Evolutionary conservation across 1,139 yeast genomes (phyloP), one percentile per base, ranked within the genome.

Genomic region (Blastobotrys apis): DNA sequence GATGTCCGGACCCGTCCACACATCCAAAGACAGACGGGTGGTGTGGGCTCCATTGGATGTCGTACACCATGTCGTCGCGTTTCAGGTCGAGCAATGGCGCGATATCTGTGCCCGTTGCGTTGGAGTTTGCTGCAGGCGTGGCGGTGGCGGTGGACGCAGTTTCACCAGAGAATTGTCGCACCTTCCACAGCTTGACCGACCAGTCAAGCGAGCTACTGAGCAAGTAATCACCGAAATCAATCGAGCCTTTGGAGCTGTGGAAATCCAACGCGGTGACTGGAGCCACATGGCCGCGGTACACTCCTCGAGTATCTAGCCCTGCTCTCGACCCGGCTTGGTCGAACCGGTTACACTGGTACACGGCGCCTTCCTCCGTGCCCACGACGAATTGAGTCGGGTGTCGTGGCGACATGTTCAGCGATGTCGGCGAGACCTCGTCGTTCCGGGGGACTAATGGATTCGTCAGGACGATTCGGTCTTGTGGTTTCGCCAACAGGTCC

Each of bases 311-410:
- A 46, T 67, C 65, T 26, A 68, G 44, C 10, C 68, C 62, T 32
- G 71, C 65, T 17, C 58, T 53, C 30, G 63, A 37, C 21, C 64
- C 65, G 30, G 64, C 66, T 38, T 57, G 64, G 55, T 65, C 65
- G 53, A 65, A 55, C 52, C 71, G 52, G 50, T 65, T 57, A 20
- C 78, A 62, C 33, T 66, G 68, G 52, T 72, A 72, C 23, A 77
- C 60, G n/a, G 58, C 55, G 0, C 83, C 81, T 46, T 69, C 72
- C 47, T 72, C 74, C 15, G 77, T 60, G 1, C 77, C 76, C 6
- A 74, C 60, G 8, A 74, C 52, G n/a, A 75, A 55, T 32, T 60
- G 60, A 21, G 73, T 60, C 13, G 63, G 59, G 40, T 68, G 72
- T 13, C 61, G 52, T 2, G 61, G 53, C 3, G 64, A 50, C 16